Conservation (phyloP, 2,329 filamentous ascomycete genomes). For the Fusarium napiforme region DNA sequence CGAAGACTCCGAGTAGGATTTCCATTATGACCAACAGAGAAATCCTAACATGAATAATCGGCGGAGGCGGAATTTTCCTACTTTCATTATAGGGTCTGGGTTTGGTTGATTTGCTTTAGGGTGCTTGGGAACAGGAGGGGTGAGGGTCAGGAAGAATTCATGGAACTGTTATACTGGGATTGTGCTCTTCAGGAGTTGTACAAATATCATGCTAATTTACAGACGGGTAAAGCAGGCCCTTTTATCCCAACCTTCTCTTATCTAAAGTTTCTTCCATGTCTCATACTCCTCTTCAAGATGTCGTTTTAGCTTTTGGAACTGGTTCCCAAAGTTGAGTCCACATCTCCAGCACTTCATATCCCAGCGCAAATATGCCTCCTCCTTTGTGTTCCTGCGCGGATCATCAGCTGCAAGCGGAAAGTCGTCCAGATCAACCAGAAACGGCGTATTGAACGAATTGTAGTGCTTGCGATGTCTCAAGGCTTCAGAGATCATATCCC, state of each 20-base stretch:
- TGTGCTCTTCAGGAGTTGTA: constrained; percentile 28
- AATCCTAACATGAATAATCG: neutral
- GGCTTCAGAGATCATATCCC: constrained; percentile 78
- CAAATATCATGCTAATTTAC: constrained; percentile 21
- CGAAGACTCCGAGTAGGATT: constrained; percentile 30
- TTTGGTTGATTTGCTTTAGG: constrained; percentile 2
- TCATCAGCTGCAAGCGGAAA: constrained; percentile 80
- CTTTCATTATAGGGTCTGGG: constrained; percentile 4
- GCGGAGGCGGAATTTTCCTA: neutral
- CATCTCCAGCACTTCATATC: constrained; percentile 90
- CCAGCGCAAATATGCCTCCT: constrained; percentile 68
- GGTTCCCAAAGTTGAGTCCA: constrained; percentile 75
- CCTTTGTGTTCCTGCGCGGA: constrained; percentile 65
- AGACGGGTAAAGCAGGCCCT: constrained; percentile 32
- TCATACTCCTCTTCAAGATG: constrained; percentile 82
- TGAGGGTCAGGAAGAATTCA: constrained; percentile 1
- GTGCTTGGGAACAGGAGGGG: neutral
- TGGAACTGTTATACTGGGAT: constrained; percentile 7
- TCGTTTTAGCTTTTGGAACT: constrained; percentile 77
- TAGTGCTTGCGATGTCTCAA: constrained; percentile 90
- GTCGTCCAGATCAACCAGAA: constrained; percentile 81
- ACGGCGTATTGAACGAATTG: constrained; percentile 87
- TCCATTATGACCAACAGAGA: neutral
- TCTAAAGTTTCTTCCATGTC: constrained; percentile 74
- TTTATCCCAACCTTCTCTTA: neutral